Base-by-base conservation (phyloP, 306 rosid species). In the Prunus salicina region DNA sequence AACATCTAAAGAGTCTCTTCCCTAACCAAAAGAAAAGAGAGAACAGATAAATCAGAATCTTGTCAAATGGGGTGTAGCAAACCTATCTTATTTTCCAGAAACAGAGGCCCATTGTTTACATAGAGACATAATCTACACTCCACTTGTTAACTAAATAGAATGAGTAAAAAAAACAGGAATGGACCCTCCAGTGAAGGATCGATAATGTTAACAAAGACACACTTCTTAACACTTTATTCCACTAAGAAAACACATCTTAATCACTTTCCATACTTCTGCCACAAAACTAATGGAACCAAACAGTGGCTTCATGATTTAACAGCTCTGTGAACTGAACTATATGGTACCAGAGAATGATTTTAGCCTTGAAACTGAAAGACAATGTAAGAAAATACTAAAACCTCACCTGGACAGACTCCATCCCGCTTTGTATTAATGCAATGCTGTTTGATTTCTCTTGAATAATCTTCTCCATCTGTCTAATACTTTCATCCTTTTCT, bases 391-490 rank as follows among this genome's bases (percentile, higher is more conserved):
- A 24, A 63, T 16, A 45, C 57, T 45, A 25, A 71, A 41, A 11
- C 67, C 64, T 82, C 46, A 82, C 82, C 80, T 69, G 77, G 57
- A 78, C 73, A 65, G 63, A 56, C 51, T 74, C 74, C 4, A 74
- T 78, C 60, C 68, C 85, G n/a, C 70, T 72, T 53, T 66, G 57
- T 20, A 71, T 20, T 19, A 58, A 55, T 18, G 67, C 28, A 72
- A 72, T 63, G 49, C 41, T 58, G n/a, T 72, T 38, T 43, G 68
- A 71, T 66, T 76, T 76, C 53, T 77, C 79, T 67, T 52, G 68
- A 72, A 79, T 61, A 27, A 58, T 38, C 77, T 75, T 68, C 67
- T 83, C 72, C 83, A 80, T 62, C 67, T 38, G 53, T 60, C 27
- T 28, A 18, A 73, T 61, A 51, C 12, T 77, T 51, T 78, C 76